Conservation (phyloP, 257 asterid genomes). For the Przewalskia tangutica region DNA sequence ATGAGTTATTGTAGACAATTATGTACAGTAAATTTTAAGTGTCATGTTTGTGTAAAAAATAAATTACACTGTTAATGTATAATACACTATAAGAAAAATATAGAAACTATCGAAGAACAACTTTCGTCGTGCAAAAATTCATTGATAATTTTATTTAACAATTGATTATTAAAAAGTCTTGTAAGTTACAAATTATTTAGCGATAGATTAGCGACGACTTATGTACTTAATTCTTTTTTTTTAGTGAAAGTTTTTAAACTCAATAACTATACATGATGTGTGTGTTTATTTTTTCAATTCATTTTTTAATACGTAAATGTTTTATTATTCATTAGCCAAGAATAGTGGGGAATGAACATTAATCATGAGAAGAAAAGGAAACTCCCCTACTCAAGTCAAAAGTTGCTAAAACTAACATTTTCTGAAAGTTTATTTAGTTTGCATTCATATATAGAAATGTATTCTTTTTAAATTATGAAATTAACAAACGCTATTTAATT, state of each 20-base stretch:
- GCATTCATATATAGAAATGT: neutral
- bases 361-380: neutral
- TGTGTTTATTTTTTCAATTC: neutral
- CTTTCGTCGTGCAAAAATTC: neutral
- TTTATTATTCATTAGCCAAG: neutral
- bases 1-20: too few relatives aligned
- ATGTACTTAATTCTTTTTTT: neutral
- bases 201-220: too few relatives aligned
- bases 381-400: neutral
- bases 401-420: neutral
- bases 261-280: neutral
- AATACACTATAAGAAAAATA: neutral
- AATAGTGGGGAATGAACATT: neutral
- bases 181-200: too few relatives aligned
- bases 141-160: too few relatives aligned
- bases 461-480: neutral
- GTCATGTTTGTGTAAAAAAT: neutral
- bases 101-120: too few relatives aligned
- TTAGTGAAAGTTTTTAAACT: neutral
- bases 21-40: too few relatives aligned
- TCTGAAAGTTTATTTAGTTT: neutral
- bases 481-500: neutral
- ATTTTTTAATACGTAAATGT: neutral
- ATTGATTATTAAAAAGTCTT: too few relatives aligned
- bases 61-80: neutral